These are phyloP conservation scores for Neonectria neomacrospora DNA, from an alignment of 2,329 filamentous ascomycete species.

Conservation along the genomic window DNA sequence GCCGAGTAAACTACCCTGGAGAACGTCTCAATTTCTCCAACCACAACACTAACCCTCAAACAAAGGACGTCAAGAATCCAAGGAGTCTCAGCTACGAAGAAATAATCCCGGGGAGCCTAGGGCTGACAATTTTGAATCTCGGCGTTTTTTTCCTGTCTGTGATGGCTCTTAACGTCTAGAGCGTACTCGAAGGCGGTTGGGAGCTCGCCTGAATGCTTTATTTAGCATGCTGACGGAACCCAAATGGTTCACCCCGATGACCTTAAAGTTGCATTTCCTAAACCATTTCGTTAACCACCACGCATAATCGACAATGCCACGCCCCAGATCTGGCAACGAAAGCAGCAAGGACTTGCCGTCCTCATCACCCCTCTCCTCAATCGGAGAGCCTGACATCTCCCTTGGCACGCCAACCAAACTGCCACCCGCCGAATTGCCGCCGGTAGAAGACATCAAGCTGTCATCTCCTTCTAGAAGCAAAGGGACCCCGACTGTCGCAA, in stretches of 20 bases:
- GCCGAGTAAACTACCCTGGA: background rate
- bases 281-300: no score
- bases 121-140: no score
- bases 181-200: background rate
- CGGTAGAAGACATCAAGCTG: constrained; percentile 26
- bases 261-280: no score
- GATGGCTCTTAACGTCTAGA: background rate
- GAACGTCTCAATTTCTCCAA: background rate
- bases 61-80: background rate
- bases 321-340: background rate
- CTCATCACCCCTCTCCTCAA: constrained; percentile 34
- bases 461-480: constrained; percentile 24
- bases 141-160: background rate
- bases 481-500: constrained; percentile 6
- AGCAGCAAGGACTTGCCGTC: background rate
- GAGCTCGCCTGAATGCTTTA: background rate
- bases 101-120: background rate
- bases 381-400: constrained; percentile 11
- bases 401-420: constrained; percentile 11
- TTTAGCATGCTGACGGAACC: no score
- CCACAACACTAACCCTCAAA: background rate
- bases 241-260: background rate
- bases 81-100: background rate
- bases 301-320: background rate
- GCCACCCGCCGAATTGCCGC: constrained; percentile 4